Conservation (phyloP, 305 asterid genomes). For the Fraxinus velutina region DNA sequence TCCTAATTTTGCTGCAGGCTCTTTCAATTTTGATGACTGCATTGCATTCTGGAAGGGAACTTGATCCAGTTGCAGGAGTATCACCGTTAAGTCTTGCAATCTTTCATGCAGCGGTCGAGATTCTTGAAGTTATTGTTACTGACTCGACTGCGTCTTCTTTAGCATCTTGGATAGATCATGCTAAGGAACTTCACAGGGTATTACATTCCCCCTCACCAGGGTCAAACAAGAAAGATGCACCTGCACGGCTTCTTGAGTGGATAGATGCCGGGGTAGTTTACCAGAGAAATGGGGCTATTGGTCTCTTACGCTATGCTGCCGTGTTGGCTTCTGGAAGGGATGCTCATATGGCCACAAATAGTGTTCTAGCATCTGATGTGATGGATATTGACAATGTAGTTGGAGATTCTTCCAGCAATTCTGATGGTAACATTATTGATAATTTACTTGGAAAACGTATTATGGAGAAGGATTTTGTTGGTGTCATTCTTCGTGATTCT, state of each 20-base stretch:
- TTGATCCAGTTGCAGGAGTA: slow-evolving; percentile 76
- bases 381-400: slow-evolving; percentile 88
- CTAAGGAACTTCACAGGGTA: slow-evolving; percentile 70
- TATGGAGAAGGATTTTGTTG: slow-evolving; percentile 90
- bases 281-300: slow-evolving; percentile 80
- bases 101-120: slow-evolving; percentile 83
- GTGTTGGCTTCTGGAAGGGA: slow-evolving; percentile 93
- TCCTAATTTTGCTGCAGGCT: slow-evolving; percentile 52
- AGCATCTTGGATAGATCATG: slow-evolving; percentile 85
- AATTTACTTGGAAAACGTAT: slow-evolving; percentile 85
- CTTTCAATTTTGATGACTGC: slow-evolving; percentile 68
- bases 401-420: slow-evolving; percentile 68
- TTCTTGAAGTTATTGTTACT: slow-evolving; percentile 75
- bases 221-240: slow-evolving; percentile 84
- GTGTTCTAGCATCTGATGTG: slow-evolving; percentile 84
- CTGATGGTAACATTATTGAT: slow-evolving; percentile 81
- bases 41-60: slow-evolving; percentile 69
- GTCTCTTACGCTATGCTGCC: slow-evolving; percentile 69
- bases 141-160: slow-evolving; percentile 77
- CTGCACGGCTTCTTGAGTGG: slow-evolving; percentile 93
- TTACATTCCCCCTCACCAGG: slow-evolving; percentile 78
- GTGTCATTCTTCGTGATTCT: slow-evolving; percentile 81
- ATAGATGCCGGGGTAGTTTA: slow-evolving; percentile 94
- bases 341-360: slow-evolving; percentile 83
- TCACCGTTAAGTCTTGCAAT: slow-evolving; percentile 76